Conservation (phyloP, 2,329 filamentous ascomycete species). For the Talaromyces sp. region DNA sequence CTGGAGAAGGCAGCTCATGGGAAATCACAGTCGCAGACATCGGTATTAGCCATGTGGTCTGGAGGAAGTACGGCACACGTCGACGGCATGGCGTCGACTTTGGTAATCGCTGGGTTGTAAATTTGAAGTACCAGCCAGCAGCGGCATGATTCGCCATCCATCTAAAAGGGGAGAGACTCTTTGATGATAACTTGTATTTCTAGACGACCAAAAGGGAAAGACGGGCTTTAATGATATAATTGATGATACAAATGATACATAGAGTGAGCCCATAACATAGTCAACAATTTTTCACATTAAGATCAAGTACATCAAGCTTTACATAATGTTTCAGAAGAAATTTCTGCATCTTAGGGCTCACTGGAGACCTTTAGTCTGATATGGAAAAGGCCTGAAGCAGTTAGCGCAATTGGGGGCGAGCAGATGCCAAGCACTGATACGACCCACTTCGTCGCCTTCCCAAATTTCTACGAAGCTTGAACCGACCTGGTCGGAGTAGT, state of each 20-base stretch:
- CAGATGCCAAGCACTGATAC: background rate
- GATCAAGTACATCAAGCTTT: background rate
- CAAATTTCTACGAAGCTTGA: background rate
- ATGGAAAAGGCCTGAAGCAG: constrained; percentile 15
- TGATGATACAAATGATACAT: background rate
- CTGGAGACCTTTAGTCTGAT: background rate
- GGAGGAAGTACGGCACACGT: constrained; percentile 78
- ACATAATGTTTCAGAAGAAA: background rate
- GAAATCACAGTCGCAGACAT: constrained; percentile 81
- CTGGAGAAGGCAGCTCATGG: constrained; percentile 61
- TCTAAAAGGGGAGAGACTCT: background rate
- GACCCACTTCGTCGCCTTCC: background rate
- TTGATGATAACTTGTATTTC: constrained; percentile 3
- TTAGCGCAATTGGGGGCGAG: constrained; percentile 13
- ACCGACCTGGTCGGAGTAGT: background rate
- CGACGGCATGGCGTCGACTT: constrained; percentile 84
- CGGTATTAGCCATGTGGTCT: constrained; percentile 76
- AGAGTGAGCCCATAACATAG: background rate
- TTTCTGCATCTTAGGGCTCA: background rate
- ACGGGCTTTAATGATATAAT: background rate
- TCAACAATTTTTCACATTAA: background rate
- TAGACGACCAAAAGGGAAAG: background rate
- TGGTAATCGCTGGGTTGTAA: constrained; percentile 79
- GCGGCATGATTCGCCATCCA: constrained; percentile 23
- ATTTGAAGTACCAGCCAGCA: constrained; percentile 52